Percentiles rank a stretch among this genome's conserved stretches.
These are phyloP conservation scores for Alternaria incomplexa DNA, from an alignment of 2,329 filamentous ascomycete species.

Conservation along the genomic window DNA sequence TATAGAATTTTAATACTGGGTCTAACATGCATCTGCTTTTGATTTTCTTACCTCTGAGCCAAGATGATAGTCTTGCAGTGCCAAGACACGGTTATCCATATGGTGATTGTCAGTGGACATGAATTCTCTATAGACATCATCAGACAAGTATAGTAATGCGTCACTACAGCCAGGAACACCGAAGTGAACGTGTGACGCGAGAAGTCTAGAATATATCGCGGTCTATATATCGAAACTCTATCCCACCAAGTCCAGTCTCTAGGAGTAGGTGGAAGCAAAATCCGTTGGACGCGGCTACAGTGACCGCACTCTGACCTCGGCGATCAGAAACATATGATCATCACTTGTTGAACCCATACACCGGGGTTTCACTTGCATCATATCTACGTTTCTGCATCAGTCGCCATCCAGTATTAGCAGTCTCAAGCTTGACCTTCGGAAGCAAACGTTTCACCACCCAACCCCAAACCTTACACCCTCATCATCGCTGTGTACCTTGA, in stretches of 20 bases:
- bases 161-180: neutral
- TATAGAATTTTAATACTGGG: neutral
- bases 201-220: neutral
- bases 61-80: neutral
- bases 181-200: neutral
- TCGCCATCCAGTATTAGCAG: neutral
- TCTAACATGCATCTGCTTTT: neutral
- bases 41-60: fast-evolving
- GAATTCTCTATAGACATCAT: neutral
- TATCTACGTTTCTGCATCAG: neutral
- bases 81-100: neutral
- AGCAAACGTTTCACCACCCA: neutral
- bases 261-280: neutral
- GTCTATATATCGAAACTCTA: neutral
- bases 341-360: neutral
- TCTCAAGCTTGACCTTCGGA: neutral
- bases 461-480: neutral
- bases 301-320: neutral
- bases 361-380: neutral
- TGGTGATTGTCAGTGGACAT: neutral
- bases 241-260: neutral
- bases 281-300: neutral
- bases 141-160: neutral
- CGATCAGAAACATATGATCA: neutral
- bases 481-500: neutral